phyloP scores from a whole-genome alignment of 2,329 filamentous ascomycete species.

The Pseudofabraea citricarpa region DNA sequence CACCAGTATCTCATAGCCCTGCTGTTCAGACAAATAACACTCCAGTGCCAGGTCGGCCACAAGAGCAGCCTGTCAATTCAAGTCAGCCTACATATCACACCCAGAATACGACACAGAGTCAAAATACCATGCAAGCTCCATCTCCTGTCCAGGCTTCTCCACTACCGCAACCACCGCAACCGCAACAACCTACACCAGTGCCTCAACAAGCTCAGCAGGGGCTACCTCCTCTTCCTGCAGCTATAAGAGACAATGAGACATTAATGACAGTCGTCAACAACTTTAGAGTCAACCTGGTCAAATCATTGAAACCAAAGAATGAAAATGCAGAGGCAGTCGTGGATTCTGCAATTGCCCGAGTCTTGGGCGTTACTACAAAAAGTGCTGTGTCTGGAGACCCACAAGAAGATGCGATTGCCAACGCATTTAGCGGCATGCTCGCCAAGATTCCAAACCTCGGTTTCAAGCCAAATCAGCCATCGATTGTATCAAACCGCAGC shows the following conservation, averaged over 20 bases:
- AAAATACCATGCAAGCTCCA: too few relatives aligned
- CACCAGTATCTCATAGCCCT: too few relatives aligned
- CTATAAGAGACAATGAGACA: conserved; percentile 5
- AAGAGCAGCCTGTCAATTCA: too few relatives aligned
- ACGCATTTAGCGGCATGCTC: conserved; percentile 20
- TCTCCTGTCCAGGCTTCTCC: too few relatives aligned
- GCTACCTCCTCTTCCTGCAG: not conserved
- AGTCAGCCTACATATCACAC: too few relatives aligned
- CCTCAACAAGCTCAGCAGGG: not conserved
- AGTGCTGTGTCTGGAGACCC: conserved; percentile 16
- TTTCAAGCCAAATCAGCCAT: conserved; percentile 1
- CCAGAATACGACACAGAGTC: not conserved
- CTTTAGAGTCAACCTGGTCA: conserved; percentile 21
- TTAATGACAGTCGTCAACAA: conserved; percentile 16
- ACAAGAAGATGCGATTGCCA: conserved; percentile 21
- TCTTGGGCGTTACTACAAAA: conserved; percentile 19
- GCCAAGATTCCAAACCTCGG: conserved; percentile 11
- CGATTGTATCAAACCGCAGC: conserved; percentile 4
- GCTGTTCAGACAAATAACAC: too few relatives aligned
- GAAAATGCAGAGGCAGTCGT: conserved; percentile 23
- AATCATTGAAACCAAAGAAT: conserved; percentile 11
- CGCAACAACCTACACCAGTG: not conserved
- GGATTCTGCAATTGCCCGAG: conserved; percentile 25
- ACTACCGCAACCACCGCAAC: not conserved
- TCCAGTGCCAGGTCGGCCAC: too few relatives aligned